Evolutionary conservation across 164 flowering plant species (phyloP).

Genomic region (Litsea cubeba): DNA sequence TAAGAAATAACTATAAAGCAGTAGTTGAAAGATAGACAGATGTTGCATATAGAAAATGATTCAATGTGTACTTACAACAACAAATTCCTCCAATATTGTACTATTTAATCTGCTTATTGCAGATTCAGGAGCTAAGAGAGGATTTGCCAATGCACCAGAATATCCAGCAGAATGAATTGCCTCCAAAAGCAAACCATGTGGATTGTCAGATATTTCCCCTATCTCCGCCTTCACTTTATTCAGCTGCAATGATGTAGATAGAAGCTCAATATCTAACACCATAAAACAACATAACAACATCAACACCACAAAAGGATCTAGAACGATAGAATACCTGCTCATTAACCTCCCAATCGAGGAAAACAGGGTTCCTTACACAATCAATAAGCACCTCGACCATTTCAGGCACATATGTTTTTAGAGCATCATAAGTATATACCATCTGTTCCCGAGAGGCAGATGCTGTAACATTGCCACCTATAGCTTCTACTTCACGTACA

Average conservation of each 20-base stretch:
- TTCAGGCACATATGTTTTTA: slow-evolving; percentile 75
- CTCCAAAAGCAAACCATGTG: slow-evolving; percentile 71
- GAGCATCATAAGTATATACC: slow-evolving; percentile 66
- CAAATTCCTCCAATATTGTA: slow-evolving; percentile 69
- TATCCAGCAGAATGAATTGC: slow-evolving; percentile 83
- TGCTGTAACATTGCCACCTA: slow-evolving; percentile 60
- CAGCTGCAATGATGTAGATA: slow-evolving; percentile 40
- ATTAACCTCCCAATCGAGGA: slow-evolving; percentile 78
- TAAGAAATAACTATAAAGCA: neutral
- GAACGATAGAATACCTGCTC: slow-evolving; percentile 53
- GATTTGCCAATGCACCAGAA: slow-evolving; percentile 70
- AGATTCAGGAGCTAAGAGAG: slow-evolving; percentile 76
- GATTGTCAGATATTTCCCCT: slow-evolving; percentile 58
- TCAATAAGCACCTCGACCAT: slow-evolving; percentile 86
- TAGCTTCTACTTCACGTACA: slow-evolving; percentile 78
- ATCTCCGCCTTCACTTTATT: slow-evolving; percentile 63
- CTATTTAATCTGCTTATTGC: slow-evolving; percentile 49
- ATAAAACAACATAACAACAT: slow-evolving; percentile 1
- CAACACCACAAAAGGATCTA: slow-evolving; percentile 27
- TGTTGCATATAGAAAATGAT: slow-evolving; percentile 11
- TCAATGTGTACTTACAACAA: slow-evolving; percentile 41
- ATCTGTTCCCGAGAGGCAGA: slow-evolving; percentile 48
- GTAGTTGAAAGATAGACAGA: neutral
- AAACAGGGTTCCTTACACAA: slow-evolving; percentile 77
- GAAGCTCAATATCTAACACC: slow-evolving; percentile 3